phyloP scores from a whole-genome alignment of 176 grass and related monocot species.

The Zea luxurians region DNA sequence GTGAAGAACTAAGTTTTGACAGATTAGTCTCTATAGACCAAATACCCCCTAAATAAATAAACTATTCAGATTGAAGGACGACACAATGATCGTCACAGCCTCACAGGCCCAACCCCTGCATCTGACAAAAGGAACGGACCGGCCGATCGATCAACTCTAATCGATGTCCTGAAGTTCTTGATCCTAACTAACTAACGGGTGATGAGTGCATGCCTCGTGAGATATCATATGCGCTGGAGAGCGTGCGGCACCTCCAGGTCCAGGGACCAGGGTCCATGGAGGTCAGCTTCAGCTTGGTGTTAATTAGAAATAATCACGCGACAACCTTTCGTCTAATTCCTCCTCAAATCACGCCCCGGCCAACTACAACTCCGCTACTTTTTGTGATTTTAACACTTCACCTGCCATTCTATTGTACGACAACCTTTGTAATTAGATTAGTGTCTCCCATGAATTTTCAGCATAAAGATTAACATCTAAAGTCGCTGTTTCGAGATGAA shows the following conservation, averaged over 20 bases:
- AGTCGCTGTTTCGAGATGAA: background rate
- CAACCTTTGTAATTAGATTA: background rate
- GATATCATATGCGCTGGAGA: slow-evolving; percentile 21
- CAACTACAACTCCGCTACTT: background rate
- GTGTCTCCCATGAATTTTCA: no score
- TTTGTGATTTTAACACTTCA: slow-evolving; percentile 16
- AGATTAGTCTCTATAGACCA: no score
- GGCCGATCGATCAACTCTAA: background rate
- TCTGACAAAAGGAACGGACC: slow-evolving; percentile 23
- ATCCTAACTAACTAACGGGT: slow-evolving; percentile 27
- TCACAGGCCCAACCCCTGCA: slow-evolving; percentile 13
- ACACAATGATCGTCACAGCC: slow-evolving; percentile 22
- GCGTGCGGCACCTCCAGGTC: background rate
- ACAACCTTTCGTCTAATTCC: slow-evolving; percentile 13
- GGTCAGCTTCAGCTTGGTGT: background rate
- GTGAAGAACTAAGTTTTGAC: no score
- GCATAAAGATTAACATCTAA: background rate
- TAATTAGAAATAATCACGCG: slow-evolving; percentile 6
- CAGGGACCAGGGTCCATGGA: background rate
- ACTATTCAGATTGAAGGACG: slow-evolving; percentile 12
- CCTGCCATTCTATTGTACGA: background rate
- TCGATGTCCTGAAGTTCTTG: background rate
- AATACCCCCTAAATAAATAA: background rate
- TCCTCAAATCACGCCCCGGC: slow-evolving; percentile 18
- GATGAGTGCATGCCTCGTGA: slow-evolving; percentile 19